Base-by-base conservation (phyloP, 2,329 filamentous ascomycete species). In the Aureobasidium leucospermi region DNA sequence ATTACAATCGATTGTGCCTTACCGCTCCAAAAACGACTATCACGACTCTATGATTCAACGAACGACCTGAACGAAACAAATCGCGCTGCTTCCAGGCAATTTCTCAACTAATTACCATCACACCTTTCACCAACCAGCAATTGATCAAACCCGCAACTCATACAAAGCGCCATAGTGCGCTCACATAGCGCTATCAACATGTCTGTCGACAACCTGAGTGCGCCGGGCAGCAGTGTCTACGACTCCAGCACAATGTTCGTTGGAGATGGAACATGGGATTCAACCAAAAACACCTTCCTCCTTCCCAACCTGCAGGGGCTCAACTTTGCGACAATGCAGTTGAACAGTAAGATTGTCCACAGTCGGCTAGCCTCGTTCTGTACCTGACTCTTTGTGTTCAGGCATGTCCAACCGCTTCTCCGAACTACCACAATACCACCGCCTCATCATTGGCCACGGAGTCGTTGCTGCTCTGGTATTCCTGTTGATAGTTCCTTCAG, bases 201-300 rank as follows among this genome's bases (percentile, higher is more conserved):
- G 59, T 42, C 59, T 7, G 23, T 43, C 31, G 49, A 52, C n/a
- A 46, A 13, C 23, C 19, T 88, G 68, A 87, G 87, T 65, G 80
- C 86, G 64, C 81, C 89, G 52, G 89, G 89, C 69, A 84, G 85
- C 73, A 86, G 84, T 70, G 83, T 80, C 65, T 93, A 93, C 74
- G 79, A 81, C 66, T 90, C 87, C 55, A 79, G 85, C 68, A 89
- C 85, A n/a, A 78, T 92, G 79, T 80, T 78, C 59, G 88, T 93
- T 15, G 89, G 89, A 63, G 89, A 93, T 70, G 89, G 89, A 23
- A 93, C 89, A 36, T 94, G 89, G 89, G 87, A 92, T 67, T 86
- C 87, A 60, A 79, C 81, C 61, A 86, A 86, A 70, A 90, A 92
- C 68, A 85, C 82, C 16, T 94, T 93, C 70, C 76, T 94, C 58